Base-by-base conservation (phyloP, 2,329 filamentous ascomycete genomes). In the Drechslerella coelobrocha region DNA sequence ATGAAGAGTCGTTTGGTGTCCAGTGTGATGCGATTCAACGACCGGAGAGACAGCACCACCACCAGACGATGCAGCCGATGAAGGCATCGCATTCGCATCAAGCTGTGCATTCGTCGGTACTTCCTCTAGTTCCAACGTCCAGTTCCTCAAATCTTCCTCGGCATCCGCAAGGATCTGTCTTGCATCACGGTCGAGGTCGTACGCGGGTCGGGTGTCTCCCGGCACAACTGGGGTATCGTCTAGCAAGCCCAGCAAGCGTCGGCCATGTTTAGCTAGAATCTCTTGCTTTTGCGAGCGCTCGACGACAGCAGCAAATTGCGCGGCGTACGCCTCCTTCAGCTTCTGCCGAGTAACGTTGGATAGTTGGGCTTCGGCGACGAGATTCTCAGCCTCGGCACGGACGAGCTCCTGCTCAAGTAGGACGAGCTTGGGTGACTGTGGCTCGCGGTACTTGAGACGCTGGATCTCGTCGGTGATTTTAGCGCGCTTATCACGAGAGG, bases 241-340 rank as follows among this genome's bases (percentile, higher is more conserved):
- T 9, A 99, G 85, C 39, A 96, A 85, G 75, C 89, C 87, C 61
- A 99, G 79, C 34, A 99, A 85, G 45, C 91, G 88, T 60, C 91
- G 89, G 19, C 92, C 93, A 78, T 97, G 92, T 76, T 90, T 90
- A 63, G 94, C 93, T 14, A 99, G 85, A 69, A 99, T 90, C 76
- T 93, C 90, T 79, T 99, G 94, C 82, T 97, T 97, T 82, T 97
- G 94, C 23, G 92, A 92, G 29, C 93, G 89, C 82, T 99, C 94
- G 75, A 99, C 96, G 19, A 92, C 90, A 68, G 92, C 92, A 14
- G 89, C 86, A 73, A 96, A 90, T 78, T 97, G 92, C 69, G 90
- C 80, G 74, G 92, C 90, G 78, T 93, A 97, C 23, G 94, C 91
- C 80, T 97, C 91, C 81, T 96, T 97, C 81, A 99, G 84, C 81